Base-by-base conservation (phyloP, 2,329 filamentous ascomycete species). In the Dactylellina sp. region DNA sequence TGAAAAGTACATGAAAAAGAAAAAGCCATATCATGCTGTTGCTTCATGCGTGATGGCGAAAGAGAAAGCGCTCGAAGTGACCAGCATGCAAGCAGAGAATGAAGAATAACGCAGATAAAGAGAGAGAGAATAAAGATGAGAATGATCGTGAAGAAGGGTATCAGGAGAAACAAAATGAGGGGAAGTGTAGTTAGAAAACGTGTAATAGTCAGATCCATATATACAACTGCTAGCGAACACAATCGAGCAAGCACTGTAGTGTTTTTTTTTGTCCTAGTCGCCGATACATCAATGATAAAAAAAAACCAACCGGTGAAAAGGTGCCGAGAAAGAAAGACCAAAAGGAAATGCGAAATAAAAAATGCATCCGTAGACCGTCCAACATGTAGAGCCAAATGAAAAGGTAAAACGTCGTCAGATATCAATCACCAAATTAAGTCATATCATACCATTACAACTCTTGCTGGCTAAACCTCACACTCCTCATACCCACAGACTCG, bases 141-240 rank as follows among this genome's bases (percentile, higher is more conserved):
- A 37, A 61, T 18, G 65, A 57, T 71, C 65, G 65, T 71, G 32
- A 61, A 61, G 42, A 61, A 56, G 65, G 66, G 53, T 72, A 60
- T 64, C 53, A 62, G n/a, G 35, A 61, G 11, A 44, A 49, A 9
- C 18, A 64, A 24, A 39, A 64, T 22, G 20, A 53, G 28, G 22
- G 44, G 32, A 47, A 25, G 47, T 20, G 6, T 2, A 16, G 25
- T n/a, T 2, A 55, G 24, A 47, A 6, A 55, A 28, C 7, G 61
- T 40, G 50, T 22, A 49, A 66, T 16, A 61, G 35, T 1, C 6
- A 55, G 7, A 49, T 60, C 40, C 40, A 22, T 60, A 60, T 60
- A 59, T 66, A 59, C 62, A 66, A 42, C 62, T 52, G 18, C 52
- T 32, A 50, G 16, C 9, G 52, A 7, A 22, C 14, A 57, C 39